Evolutionary conservation across 495 filamentous ascomycete genomes (phyloP), one percentile per base, ranked within the genome.

Genomic region (Podospora australis): DNA sequence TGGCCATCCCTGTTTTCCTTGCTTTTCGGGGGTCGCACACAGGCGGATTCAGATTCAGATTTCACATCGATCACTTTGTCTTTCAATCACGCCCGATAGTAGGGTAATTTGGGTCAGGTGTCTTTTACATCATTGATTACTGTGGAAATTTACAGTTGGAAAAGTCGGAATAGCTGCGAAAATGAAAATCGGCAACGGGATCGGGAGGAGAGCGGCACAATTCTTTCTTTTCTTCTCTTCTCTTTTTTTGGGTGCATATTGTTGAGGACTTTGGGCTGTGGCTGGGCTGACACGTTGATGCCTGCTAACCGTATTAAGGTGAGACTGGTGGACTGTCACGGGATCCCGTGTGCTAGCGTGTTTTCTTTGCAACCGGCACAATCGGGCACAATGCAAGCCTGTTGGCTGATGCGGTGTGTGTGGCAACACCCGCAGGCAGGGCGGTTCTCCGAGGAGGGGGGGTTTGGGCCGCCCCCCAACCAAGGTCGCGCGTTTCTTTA

Each of bases 301-400:
- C 57, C 50, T 54, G 40, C 21, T 19, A 23, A 24, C 46, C 41
- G 11, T 13, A 22, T 26, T 16, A 25, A 38, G 25, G 44, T 39
- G n/a, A n/a, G 13, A 42, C 28, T 7, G 13, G 28, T 29, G 13
- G 10, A 43, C n/a, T 36, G 54, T 64, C 62, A 62, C 59, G 59
- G 54, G 62, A 62, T 50, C 49, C 62, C 62, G 62, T 56, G 59
- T 60, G 48, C 30, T 50, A 58, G 62, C 62, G 62, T 58, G 62
- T 51, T n/a, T n/a, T n/a, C 52, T 24, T 16, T 35, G 35, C 46
- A 48, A 34, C 25, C 46, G 35, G 53, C 46, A 35, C 23, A 50
- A 52, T 47, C 14, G 35, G 17, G 40, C 40, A 43, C 40, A 29
- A 43, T 42, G 40, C 49, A 41, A 56, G 42, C 38, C n/a, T 54